phyloP scores from a whole-genome alignment of 768 basidiomycete genomes.

The Lentinula boryana region DNA sequence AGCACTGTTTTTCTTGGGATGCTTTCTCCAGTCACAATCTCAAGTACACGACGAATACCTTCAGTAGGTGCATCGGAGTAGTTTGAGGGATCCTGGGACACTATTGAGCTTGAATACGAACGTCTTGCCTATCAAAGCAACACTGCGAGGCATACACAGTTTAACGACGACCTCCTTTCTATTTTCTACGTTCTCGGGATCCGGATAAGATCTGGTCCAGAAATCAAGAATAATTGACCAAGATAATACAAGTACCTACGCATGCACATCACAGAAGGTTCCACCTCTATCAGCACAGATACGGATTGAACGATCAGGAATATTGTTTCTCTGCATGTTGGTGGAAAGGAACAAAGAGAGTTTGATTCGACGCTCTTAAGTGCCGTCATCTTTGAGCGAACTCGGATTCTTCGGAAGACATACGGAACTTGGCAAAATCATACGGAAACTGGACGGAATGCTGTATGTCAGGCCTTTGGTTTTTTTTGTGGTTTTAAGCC shows the following conservation, averaged over 20 bases:
- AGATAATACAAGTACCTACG: slow-evolving; percentile 35
- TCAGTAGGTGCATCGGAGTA: slow-evolving; percentile 94
- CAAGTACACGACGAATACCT: slow-evolving; percentile 83
- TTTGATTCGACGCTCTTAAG: not conserved
- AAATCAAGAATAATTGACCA: not conserved
- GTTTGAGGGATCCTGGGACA: slow-evolving; percentile 84
- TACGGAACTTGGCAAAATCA: not conserved
- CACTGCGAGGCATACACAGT: slow-evolving; percentile 46
- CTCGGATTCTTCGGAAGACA: slow-evolving; percentile 1
- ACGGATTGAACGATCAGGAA: slow-evolving; percentile 73
- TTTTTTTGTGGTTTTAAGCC: no score
- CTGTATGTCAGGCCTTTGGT: no score
- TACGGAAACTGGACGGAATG: not conserved
- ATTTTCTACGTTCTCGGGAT: slow-evolving; percentile 52
- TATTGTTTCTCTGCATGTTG: slow-evolving; percentile 18
- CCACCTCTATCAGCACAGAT: slow-evolving; percentile 90
- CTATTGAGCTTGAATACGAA: slow-evolving; percentile 27
- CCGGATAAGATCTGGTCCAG: slow-evolving; percentile 58
- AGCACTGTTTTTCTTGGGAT: slow-evolving; percentile 65
- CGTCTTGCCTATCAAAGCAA: not conserved
- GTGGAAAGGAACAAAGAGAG: not conserved
- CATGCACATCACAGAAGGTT: slow-evolving; percentile 88
- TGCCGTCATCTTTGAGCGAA: not conserved
- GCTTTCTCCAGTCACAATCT: slow-evolving; percentile 61
- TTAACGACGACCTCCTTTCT: slow-evolving; percentile 87